Conservation (phyloP, 495 filamentous ascomycete species). For the Clohesyomyces aquaticus region DNA sequence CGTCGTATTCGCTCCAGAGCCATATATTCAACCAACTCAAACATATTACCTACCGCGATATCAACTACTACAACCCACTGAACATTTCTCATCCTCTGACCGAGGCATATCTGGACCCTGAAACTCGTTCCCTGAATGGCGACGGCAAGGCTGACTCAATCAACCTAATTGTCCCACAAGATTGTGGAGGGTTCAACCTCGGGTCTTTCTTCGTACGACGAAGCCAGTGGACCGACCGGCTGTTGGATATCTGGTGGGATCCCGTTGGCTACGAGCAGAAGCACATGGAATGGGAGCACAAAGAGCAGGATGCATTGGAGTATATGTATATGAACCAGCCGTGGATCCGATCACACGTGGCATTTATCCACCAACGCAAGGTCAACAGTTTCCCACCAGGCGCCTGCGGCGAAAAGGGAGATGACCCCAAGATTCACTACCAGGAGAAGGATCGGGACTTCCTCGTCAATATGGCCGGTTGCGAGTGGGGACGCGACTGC, state of each 20-base stretch:
- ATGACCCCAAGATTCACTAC: slow-evolving; percentile 82
- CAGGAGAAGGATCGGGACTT: slow-evolving; percentile 84
- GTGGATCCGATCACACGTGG: slow-evolving; percentile 87
- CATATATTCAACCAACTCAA: slow-evolving; percentile 85
- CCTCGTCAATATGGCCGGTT: slow-evolving; percentile 98
- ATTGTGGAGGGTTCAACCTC: slow-evolving; percentile 95
- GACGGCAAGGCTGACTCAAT: slow-evolving; percentile 75
- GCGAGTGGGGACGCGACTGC: slow-evolving; percentile 94
- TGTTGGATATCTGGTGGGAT: slow-evolving; percentile 99
- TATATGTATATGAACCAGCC: slow-evolving; percentile 89
- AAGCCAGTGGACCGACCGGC: slow-evolving; percentile 83
- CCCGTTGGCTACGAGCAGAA: slow-evolving; percentile 97
- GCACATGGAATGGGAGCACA: slow-evolving; percentile 99
- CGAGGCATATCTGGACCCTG: slow-evolving; percentile 72
- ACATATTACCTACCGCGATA: slow-evolving; percentile 85
- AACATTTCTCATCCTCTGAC: slow-evolving; percentile 86
- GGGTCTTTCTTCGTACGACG: slow-evolving; percentile 92
- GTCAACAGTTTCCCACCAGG: slow-evolving; percentile 94
- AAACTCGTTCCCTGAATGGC: slow-evolving; percentile 70
- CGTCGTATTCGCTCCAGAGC: slow-evolving; percentile 82
- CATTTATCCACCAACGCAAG: slow-evolving; percentile 86
- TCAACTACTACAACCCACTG: slow-evolving; percentile 92
- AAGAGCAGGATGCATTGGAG: slow-evolving; percentile 94
- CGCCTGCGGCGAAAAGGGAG: slow-evolving; percentile 79
- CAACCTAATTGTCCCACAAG: slow-evolving; percentile 86